Evolutionary conservation across 306 rosid genomes (phyloP).

Genomic region (Casuarina glauca): DNA sequence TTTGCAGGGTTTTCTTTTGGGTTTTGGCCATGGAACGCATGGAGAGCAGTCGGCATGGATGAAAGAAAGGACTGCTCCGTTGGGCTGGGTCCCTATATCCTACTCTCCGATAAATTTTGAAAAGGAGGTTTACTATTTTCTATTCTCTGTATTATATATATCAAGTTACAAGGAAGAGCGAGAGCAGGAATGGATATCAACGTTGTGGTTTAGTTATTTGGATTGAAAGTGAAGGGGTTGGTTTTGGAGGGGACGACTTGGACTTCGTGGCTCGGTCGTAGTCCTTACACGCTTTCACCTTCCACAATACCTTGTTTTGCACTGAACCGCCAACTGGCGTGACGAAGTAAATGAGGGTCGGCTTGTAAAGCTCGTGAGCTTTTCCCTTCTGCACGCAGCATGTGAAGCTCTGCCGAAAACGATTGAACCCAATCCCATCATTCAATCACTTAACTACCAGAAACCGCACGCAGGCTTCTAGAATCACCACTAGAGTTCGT

Average conservation of each 20-base stretch:
- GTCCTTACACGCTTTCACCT: background rate
- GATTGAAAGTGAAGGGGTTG: background rate
- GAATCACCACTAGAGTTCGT: too few species aligned
- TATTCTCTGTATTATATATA: too few species aligned
- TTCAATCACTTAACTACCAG: too few species aligned
- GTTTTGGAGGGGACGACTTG: background rate
- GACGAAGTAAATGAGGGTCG: background rate
- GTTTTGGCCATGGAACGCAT: conserved; percentile 55
- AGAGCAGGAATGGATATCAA: too few species aligned
- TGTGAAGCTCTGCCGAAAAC: too few species aligned
- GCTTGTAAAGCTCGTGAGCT: background rate
- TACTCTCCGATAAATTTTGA: background rate
- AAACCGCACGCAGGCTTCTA: too few species aligned
- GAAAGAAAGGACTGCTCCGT: background rate
- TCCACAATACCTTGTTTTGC: background rate
- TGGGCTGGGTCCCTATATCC: background rate
- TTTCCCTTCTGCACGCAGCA: too few species aligned
- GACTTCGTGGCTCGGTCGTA: background rate
- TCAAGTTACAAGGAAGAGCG: too few species aligned
- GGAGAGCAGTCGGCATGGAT: conserved; percentile 10
- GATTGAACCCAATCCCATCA: too few species aligned
- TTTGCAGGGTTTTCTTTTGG: conserved; percentile 10
- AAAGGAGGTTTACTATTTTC: too few species aligned
- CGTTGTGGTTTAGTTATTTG: background rate
- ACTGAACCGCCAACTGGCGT: background rate